These are phyloP conservation scores for Tilletia horrida DNA, from an alignment of 1,284 basidiomycete species.

Conservation along the genomic window DNA sequence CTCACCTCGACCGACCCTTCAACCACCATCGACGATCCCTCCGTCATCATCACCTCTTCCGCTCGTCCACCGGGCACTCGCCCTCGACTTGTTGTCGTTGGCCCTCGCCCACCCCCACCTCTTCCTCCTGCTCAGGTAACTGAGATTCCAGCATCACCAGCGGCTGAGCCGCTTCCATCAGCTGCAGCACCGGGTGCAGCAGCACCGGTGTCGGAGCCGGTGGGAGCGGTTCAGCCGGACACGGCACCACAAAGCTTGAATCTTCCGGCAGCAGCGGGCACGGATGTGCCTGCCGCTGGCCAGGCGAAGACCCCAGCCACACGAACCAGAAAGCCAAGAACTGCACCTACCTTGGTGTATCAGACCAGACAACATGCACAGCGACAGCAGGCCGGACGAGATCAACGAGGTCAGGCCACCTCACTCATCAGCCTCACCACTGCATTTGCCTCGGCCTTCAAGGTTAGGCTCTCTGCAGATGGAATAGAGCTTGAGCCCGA, in stretches of 20 bases:
- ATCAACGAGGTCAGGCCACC: not conserved
- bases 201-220: not conserved
- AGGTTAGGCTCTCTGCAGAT: conserved; percentile 1
- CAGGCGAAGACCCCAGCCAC: no score
- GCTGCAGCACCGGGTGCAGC: not conserved
- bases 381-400: not conserved
- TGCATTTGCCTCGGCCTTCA: not conserved
- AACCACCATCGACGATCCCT: not conserved
- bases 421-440: not conserved
- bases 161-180: not conserved
- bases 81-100: conserved; percentile 1
- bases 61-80: conserved; percentile 1
- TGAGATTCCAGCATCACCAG: not conserved
- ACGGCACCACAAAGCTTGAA: not conserved
- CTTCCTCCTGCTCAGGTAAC: not conserved
- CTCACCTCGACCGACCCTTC: not conserved
- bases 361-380: not conserved
- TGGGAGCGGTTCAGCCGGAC: no score
- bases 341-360: not conserved
- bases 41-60: not conserved
- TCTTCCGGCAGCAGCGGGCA: conserved; percentile 1
- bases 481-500: conserved; percentile 5
- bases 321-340: not conserved
- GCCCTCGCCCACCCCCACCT: not conserved
- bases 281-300: not conserved